Conservation (phyloP, 257 asterid genomes). For the Solanum peruvianum region DNA sequence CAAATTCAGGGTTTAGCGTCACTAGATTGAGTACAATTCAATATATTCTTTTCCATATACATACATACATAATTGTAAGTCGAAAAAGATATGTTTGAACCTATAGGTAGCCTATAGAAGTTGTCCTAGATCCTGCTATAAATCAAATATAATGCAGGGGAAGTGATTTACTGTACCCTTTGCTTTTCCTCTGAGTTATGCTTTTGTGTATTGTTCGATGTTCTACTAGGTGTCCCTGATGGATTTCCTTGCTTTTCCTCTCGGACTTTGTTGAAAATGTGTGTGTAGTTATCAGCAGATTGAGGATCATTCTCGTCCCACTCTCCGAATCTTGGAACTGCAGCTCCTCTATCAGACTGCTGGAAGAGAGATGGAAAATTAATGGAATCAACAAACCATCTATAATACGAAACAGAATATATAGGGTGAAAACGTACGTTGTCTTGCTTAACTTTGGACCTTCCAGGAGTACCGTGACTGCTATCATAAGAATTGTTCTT, state of each 20-base stretch:
- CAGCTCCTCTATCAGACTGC: constrained; percentile 72
- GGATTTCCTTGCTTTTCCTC: constrained; percentile 44
- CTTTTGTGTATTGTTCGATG: constrained; percentile 7
- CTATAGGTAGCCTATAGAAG: neutral
- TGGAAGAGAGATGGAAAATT: neutral
- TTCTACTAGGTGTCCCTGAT: constrained; percentile 31
- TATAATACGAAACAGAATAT: neutral
- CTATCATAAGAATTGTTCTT: constrained; percentile 31
- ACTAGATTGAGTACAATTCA: neutral
- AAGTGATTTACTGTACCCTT: constrained; percentile 21
- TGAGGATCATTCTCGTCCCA: constrained; percentile 75
- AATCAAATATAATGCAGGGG: neutral
- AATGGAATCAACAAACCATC: too few relatives aligned
- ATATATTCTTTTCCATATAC: neutral
- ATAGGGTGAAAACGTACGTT: constrained; percentile 29
- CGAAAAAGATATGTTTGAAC: neutral
- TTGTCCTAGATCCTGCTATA: neutral
- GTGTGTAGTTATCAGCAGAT: constrained; percentile 68
- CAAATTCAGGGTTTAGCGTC: neutral
- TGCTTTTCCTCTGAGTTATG: constrained; percentile 9
- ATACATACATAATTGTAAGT: neutral
- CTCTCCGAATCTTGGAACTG: constrained; percentile 81
- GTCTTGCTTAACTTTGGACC: constrained; percentile 25
- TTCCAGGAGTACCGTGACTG: constrained; percentile 32
- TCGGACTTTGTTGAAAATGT: constrained; percentile 51